Evolutionary conservation across 2,329 filamentous ascomycete species (phyloP), one percentile per base, ranked within the genome.

Genomic region (Ceratocystis diversiconidia): DNA sequence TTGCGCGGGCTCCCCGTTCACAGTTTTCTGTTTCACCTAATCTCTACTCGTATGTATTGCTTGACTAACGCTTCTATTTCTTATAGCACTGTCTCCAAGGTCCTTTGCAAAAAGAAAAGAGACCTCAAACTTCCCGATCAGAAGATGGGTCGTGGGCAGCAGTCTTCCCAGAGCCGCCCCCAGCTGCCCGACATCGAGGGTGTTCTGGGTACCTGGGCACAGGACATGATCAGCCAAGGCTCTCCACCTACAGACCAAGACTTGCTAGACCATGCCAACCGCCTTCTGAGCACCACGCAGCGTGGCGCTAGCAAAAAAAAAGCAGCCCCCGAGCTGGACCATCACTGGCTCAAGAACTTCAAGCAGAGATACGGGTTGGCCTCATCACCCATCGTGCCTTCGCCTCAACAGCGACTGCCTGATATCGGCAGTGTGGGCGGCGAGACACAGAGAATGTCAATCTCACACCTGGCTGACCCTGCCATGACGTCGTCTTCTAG

Each of bases 41-140:
- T 4, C 19, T n/a, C 19, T 17, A 8, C 19, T 15, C 19, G 8
- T 12, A 3, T 25, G 19, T 3, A 52, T 52, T 25, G 1, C 46
- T 50, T 50, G 61, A 43, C 59, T 66, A 63, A 63, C 36, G 28
- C 12, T 4, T 66, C 65, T 8, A 15, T 10, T 22, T 57, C 10
- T 28, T 30, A 19, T 74, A 99, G 94, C 78, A 99, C 94, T 61
- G 94, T 99, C n/a, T 99, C 94, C 65, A 99, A 99, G 74, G 94
- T 97, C 65, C 76, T 99, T 69, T 86, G 92, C 64, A 87, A 96
- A 72, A 95, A 92, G 77, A 94, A 99, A 69, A 94, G 95, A 74
- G 97, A 95, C 75, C 82, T 97, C 17, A 88, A 36, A 3, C 32
- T 36, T 8, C 32, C 87, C 72, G 85, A 85, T 64, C 89, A 89